A percentile compares a stretch with the other conserved stretches of the same genome.
These are phyloP conservation scores for Colletotrichum horii DNA, from an alignment of 2,329 filamentous ascomycete species.

Conservation along the genomic window DNA sequence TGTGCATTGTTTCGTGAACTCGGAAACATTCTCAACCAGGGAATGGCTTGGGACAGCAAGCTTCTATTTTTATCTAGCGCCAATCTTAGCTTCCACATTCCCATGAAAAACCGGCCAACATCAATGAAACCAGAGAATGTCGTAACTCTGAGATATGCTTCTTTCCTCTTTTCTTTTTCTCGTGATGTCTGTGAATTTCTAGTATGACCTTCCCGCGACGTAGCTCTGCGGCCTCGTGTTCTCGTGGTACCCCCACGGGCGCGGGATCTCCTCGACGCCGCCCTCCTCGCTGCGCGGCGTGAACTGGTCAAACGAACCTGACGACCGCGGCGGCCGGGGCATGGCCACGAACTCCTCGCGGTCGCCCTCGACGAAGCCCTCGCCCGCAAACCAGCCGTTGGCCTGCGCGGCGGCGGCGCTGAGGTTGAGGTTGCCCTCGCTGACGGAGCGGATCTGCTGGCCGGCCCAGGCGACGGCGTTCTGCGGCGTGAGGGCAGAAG, in stretches of 20 bases:
- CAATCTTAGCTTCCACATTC: not conserved
- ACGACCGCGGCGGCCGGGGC: not conserved
- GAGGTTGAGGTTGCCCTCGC: not conserved
- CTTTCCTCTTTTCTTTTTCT: not conserved
- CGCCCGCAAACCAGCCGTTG: conserved; percentile 6
- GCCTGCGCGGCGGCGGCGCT: not conserved
- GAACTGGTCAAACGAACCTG: not conserved
- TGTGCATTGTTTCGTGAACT: not conserved
- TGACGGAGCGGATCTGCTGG: conserved; percentile 10
- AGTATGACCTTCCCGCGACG: conserved; percentile 13
- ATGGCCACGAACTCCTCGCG: conserved; percentile 2
- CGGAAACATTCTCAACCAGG: not conserved
- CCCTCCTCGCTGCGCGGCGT: not conserved
- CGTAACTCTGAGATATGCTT: not conserved
- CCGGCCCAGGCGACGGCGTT: not conserved
- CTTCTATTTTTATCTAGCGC: not conserved
- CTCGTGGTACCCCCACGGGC: not conserved
- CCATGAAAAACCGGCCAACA: not conserved
- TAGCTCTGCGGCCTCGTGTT: conserved; percentile 3
- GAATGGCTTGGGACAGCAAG: not conserved
- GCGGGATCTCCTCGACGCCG: not conserved
- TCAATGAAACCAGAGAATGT: not conserved
- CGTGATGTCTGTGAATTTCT: not conserved
- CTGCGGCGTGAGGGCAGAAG: not conserved
- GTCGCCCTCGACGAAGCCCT: not conserved